Conservation (phyloP, 352 stramenopile species). For the Phytopythium mirpurense region DNA sequence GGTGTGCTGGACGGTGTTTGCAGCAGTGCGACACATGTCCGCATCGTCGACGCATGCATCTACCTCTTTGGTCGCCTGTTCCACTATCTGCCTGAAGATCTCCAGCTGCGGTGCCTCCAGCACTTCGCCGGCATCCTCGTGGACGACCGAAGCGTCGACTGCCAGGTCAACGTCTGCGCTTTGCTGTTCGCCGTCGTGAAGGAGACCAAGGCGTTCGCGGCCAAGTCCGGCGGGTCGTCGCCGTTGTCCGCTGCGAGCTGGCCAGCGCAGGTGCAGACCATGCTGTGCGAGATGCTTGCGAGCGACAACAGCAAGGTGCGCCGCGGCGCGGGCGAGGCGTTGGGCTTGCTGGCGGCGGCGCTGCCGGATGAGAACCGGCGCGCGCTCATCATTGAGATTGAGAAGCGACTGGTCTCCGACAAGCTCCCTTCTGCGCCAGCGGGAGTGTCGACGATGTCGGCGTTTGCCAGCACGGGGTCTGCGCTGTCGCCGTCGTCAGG, state of each 20-base stretch:
- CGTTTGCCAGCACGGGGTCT: constrained; percentile 3
- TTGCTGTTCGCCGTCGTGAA: constrained; percentile 62
- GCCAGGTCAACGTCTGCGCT: constrained; percentile 75
- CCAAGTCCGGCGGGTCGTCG: constrained; percentile 8
- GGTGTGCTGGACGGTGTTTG: constrained; percentile 31
- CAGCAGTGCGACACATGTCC: constrained; percentile 79
- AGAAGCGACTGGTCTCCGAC: constrained; percentile 59
- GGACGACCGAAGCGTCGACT: constrained; percentile 46
- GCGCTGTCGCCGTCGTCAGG: constrained; percentile 11
- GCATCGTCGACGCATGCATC: constrained; percentile 75
- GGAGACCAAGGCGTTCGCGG: constrained; percentile 30
- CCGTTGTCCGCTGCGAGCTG: constrained; percentile 32
- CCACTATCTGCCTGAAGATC: constrained; percentile 72
- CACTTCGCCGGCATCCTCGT: constrained; percentile 65
- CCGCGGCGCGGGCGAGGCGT: constrained; percentile 62
- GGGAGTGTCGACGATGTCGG: neutral
- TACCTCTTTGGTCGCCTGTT: constrained; percentile 74
- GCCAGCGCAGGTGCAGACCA: constrained; percentile 71
- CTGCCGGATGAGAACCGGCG: constrained; percentile 43
- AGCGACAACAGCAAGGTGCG: constrained; percentile 61
- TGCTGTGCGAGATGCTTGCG: constrained; percentile 76
- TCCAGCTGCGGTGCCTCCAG: constrained; percentile 78
- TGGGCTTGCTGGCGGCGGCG: constrained; percentile 57
- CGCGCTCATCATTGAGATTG: constrained; percentile 55
- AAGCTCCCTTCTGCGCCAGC: constrained; percentile 33